Evolutionary conservation across 2,329 filamentous ascomycete species (phyloP).

Genomic region (Colletotrichum sp.): DNA sequence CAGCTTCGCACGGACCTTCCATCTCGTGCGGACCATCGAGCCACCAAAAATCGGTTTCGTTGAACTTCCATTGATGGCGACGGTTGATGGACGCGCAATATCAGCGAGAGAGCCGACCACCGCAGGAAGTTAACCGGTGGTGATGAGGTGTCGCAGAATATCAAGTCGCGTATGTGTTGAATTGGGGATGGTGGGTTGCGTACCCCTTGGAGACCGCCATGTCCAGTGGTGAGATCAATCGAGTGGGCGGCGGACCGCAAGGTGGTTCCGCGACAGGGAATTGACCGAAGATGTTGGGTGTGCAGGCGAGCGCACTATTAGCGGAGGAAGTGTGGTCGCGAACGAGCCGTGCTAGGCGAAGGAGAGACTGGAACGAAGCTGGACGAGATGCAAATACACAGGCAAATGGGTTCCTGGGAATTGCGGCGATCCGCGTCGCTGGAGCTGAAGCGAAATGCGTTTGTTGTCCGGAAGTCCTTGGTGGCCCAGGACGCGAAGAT

Average conservation of each 20-base stretch:
- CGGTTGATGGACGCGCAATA: background rate
- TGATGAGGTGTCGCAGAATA: background rate
- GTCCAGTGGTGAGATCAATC: background rate
- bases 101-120: too few species aligned
- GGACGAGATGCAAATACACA: too few species aligned
- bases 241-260: background rate
- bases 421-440: too few species aligned
- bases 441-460: too few species aligned
- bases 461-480: too few species aligned
- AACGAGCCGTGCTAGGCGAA: too few species aligned
- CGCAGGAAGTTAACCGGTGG: background rate
- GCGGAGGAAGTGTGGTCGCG: too few species aligned
- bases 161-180: background rate
- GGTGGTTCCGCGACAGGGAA: background rate
- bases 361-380: too few species aligned
- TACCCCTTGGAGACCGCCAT: background rate
- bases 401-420: too few species aligned
- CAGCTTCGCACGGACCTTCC: background rate
- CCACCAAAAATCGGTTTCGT: background rate
- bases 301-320: background rate
- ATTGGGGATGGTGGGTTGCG: background rate
- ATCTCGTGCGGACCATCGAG: background rate
- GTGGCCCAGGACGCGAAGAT: too few species aligned
- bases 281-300: background rate
- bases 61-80: too few species aligned